Evolutionary conservation across 2,329 filamentous ascomycete genomes (phyloP), one percentile per base, ranked within the genome.

Genomic region (Trichophyton rubrum): DNA sequence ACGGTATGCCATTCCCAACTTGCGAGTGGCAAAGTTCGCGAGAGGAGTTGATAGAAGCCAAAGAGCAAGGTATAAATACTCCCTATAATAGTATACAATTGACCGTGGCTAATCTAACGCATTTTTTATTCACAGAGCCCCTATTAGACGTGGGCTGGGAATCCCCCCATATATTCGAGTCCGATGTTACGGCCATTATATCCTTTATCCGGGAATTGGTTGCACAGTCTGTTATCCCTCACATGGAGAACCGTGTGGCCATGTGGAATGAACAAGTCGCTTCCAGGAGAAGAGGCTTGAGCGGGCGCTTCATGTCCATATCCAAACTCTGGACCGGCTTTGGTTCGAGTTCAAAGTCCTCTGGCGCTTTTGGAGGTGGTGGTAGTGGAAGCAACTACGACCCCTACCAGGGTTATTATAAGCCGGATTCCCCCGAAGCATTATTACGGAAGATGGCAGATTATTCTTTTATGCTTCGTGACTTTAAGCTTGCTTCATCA

Each of bases 221-320:
- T 6, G 93, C 88, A 0, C 92, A 97, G 71, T 97, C 92, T 1
- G 85, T 99, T 59, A 81, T 99, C 61, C 93, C 95, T 1, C 91
- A 89, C 45, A 99, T 99, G 95, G 93, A 99, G 74, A 87, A 92
- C 60, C 86, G 88, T 65, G 83, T 95, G 9, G 87, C 90, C 4
- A 80, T 90, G 3, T 99, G 93, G 95, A 99, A 99, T 69, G 93
- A 99, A 68, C 92, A 97, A 72, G 88, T 97, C 27, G 91, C 92
- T 15, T 96, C 95, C 11, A 83, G 89, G 62, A 82, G 95, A 61
- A 85, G 90, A 68, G 95, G 95, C 13, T 80, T 99, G 56, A 88
- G 88, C 60, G 95, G 95, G 9, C 85, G 90, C n/a, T 92, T 99
- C 73, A 90, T 96, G 80, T 95, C 88, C 8, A 79, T 99, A 61